A percentile compares a stretch with the other conserved stretches of the same genome.
phyloP scores from a whole-genome alignment of 306 rosid genomes.

The Prunus persica region Prunus_persica_NCBIv2 NC_034013.1:12659501-12660000 shows the following conservation, averaged over 20 bases:
- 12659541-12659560: neutral
- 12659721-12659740: conserved; percentile 5
- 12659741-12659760: neutral
- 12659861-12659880: neutral
- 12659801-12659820: neutral
- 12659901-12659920: neutral
- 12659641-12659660: neutral
- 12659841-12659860: conserved; percentile 1
- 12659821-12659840: conserved; percentile 4
- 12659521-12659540: too few relatives aligned
- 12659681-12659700: too few relatives aligned
- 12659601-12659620: neutral
- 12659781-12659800: neutral
- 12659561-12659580: neutral
- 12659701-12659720: neutral
- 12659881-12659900: neutral
- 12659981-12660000: conserved; percentile 35
- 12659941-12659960: neutral
- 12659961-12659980: neutral
- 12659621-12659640: neutral
- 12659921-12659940: neutral
- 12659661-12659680: neutral
- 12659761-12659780: neutral
- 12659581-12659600: too few relatives aligned
- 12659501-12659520: too few relatives aligned